These are phyloP conservation scores for Lichtheimia corymbifera DNA, from an alignment of 371 early-diverging fungal species.

Conservation along the genomic window DNA sequence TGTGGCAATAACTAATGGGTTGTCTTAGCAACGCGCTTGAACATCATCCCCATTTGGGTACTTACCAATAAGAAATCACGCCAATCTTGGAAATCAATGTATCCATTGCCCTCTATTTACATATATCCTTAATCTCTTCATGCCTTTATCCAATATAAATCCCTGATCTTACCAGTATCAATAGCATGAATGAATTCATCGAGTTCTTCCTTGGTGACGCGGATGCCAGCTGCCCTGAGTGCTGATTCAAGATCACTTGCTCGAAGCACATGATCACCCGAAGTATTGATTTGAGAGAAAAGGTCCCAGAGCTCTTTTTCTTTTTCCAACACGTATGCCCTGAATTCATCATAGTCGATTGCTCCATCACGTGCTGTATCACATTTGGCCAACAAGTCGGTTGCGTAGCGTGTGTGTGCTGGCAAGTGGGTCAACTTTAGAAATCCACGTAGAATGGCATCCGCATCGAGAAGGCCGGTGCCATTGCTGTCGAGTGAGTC, in stretches of 20 bases:
- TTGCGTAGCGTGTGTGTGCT: conserved; percentile 49
- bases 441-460: conserved; percentile 51
- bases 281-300: conserved; percentile 68
- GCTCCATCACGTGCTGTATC: conserved; percentile 65
- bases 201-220: conserved; percentile 63
- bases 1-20: conserved; percentile 34
- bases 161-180: conserved; percentile 53
- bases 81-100: conserved; percentile 76
- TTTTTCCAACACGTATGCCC: conserved; percentile 67
- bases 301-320: conserved; percentile 69
- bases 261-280: conserved; percentile 63
- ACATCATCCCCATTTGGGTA: background rate
- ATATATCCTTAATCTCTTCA: background rate
- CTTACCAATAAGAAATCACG: conserved; percentile 73
- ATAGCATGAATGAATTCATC: conserved; percentile 65
- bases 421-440: conserved; percentile 48
- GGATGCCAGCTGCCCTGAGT: conserved; percentile 63
- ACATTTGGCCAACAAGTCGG: conserved; percentile 56
- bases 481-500: conserved; percentile 44
- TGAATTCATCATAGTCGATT: conserved; percentile 72
- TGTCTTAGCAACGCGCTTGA: background rate
- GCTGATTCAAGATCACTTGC: conserved; percentile 58
- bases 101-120: conserved; percentile 60
- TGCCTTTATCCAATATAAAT: background rate
- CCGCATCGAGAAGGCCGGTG: conserved; percentile 48